Percentiles rank a stretch among this genome's conserved stretches.
Conservation (phyloP, 164 flowering plant genomes). For the Echeveria elegans region DNA sequence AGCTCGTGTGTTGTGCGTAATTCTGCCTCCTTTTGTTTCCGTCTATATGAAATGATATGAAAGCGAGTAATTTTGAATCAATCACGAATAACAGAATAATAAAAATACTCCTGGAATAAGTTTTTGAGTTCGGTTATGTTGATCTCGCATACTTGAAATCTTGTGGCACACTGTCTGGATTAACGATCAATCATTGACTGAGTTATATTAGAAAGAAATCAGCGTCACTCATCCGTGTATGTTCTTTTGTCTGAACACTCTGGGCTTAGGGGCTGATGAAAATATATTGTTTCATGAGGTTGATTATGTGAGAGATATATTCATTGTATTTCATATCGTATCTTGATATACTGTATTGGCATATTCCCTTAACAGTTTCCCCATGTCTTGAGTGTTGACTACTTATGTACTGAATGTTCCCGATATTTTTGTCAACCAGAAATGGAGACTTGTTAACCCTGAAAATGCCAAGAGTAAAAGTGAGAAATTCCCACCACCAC, state of each 20-base stretch:
- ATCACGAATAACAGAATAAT: background rate
- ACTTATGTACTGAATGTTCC: background rate
- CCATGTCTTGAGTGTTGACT: background rate
- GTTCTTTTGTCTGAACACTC: background rate
- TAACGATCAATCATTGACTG: background rate
- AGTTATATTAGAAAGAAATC: background rate
- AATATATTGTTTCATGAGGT: background rate
- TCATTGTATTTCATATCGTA: too few species aligned
- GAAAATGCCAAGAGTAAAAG: conserved; percentile 48
- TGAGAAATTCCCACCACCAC: conserved; percentile 50
- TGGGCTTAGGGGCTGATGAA: background rate
- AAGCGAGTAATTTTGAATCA: background rate
- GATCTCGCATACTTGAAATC: background rate
- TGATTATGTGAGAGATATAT: too few species aligned
- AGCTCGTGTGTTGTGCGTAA: conserved; percentile 5
- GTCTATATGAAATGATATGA: background rate
- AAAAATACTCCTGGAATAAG: background rate
- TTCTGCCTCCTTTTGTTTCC: background rate
- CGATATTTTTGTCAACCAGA: conserved; percentile 16
- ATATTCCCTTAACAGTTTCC: too few species aligned
- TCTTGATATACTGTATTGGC: too few species aligned
- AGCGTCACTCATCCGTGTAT: background rate
- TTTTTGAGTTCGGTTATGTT: background rate
- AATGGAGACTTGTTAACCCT: conserved; percentile 29
- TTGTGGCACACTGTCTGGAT: background rate